Percentiles rank a stretch among this genome's conserved stretches.
phyloP scores from a whole-genome alignment of 1,139 yeast species.

The Pneumocystis jirovecii region DNA sequence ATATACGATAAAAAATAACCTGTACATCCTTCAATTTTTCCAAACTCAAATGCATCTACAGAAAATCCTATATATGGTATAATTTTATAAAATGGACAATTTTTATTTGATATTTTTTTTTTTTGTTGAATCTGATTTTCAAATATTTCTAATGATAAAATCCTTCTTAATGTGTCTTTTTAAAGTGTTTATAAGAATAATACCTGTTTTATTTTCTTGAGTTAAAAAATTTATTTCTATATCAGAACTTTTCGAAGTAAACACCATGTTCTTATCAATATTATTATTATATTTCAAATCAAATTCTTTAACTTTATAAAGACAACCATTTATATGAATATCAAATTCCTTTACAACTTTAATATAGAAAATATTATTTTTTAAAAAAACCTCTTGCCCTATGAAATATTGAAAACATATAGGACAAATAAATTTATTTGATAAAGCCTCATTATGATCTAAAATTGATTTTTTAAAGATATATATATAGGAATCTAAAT shows the following conservation, averaged over 20 bases:
- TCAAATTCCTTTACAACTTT: background rate
- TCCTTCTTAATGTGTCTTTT: background rate
- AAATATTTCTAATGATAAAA: background rate
- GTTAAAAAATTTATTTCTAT: background rate
- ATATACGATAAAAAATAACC: constrained; percentile 20
- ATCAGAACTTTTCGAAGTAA: background rate
- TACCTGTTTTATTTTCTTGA: background rate
- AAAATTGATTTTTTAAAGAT: background rate
- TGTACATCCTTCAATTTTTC: constrained; percentile 22
- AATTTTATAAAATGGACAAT: constrained; percentile 26
- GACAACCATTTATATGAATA: background rate
- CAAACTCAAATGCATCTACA: constrained; percentile 30
- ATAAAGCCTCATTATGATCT: background rate
- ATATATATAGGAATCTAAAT: background rate
- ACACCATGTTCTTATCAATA: background rate
- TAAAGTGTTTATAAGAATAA: background rate
- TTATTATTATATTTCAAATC: background rate
- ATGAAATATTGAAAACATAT: background rate
- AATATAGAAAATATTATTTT: background rate
- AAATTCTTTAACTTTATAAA: background rate
- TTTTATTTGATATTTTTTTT: background rate
- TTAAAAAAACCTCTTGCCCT: background rate
- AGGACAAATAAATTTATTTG: background rate
- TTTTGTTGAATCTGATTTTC: background rate
- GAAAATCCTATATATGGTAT: constrained; percentile 15